Conservation (phyloP, 192 early-diverging fungal species). For the Linnemannia elongata region DNA sequence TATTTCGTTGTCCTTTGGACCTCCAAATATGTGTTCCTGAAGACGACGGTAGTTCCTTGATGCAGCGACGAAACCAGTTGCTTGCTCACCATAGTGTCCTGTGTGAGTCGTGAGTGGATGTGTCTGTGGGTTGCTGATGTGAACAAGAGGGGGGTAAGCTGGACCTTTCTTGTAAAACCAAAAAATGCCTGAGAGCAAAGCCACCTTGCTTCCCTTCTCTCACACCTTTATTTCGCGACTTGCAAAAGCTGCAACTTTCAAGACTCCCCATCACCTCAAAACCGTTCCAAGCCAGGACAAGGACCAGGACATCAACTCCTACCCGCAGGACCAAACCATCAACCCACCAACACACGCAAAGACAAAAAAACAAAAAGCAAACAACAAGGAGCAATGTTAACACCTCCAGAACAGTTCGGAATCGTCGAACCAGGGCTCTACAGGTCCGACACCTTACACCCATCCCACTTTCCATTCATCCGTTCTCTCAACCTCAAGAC, state of each 20-base stretch:
- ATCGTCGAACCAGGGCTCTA: constrained; percentile 92
- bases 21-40: too few relatives aligned
- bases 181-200: neutral
- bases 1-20: too few relatives aligned
- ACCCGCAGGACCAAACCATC: neutral
- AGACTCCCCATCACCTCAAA: neutral
- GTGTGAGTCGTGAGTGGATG: too few relatives aligned
- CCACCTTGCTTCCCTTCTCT: neutral
- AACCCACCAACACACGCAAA: neutral
- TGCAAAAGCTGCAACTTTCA: neutral
- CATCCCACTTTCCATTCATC: constrained; percentile 84
- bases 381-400: constrained; percentile 40
- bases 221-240: neutral
- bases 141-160: too few relatives aligned
- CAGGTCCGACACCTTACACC: constrained; percentile 82
- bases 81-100: too few relatives aligned
- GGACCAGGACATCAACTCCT: too few relatives aligned
- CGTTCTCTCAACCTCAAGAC: constrained; percentile 84
- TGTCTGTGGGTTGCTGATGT: too few relatives aligned
- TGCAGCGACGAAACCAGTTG: too few relatives aligned
- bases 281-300: neutral
- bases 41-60: too few relatives aligned
- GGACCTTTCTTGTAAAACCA: neutral
- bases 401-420: constrained; percentile 88
- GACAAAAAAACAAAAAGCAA: too few relatives aligned